Base-by-base conservation (phyloP, 345 rosid species). In the Salix suchowensis region DNA sequence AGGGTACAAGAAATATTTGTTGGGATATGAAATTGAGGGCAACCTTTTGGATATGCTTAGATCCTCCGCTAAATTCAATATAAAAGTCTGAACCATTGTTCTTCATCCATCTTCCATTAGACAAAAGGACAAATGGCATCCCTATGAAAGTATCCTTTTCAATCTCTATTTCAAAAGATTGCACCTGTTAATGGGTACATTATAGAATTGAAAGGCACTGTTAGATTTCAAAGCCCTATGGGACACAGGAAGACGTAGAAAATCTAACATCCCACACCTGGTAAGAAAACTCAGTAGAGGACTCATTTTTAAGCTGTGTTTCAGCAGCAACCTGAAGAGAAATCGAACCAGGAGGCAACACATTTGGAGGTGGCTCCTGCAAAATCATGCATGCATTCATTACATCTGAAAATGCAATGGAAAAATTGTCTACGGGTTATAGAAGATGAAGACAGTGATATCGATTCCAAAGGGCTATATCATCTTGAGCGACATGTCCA, bases 91-190 rank as follows among this genome's bases (percentile, higher is more conserved):
- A 78, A 81, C 86, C 86, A 1, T 89, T 82, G 84, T 93, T 79
- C 84, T 91, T 96, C 48, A 96, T 89, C 99, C 99, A 96, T 11
- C 79, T 87, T 85, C 86, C 96, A 74, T 87, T 89, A 79, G 87
- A 82, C 68, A 78, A 70, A 83, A 96, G 88, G 71, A 96, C 97
- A 88, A 96, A 96, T 36, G 98, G 95, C 95, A 96, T 93, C 79
- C 99, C 99, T 36, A 82, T 85, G 80, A 83, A 91, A 80, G 71
- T 81, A 15, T 81, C 92, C n/a, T 88, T 98, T 85, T 88, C 92
- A 81, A 92, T 78, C 84, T 91, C 94, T 76, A 96, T 65, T 85
- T 88, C 92, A 67, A 89, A 64, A 37, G 86, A 86, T 84, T 92
- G 97, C 70, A 96, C 90, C 99, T 96, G 85, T 76, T 83, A 79